Percentiles rank a stretch among this genome's conserved stretches.
Conservation (phyloP, 2,329 filamentous ascomycete species). For the Cordyceps fumosorosea region DNA sequence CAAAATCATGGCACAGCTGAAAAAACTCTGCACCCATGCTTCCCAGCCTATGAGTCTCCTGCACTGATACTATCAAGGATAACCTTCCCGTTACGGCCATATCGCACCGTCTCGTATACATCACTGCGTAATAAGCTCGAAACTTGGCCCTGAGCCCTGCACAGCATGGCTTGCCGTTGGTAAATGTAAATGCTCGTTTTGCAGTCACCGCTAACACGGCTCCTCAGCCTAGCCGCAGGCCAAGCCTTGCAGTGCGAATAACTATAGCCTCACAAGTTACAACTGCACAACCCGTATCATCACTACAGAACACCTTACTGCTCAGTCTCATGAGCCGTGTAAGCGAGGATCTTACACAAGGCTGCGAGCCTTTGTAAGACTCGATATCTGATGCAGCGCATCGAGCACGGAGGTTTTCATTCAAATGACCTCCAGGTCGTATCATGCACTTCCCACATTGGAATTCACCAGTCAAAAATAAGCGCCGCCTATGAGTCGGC, state of each 20-base stretch:
- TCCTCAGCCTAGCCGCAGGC: background rate
- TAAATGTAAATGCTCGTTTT: background rate
- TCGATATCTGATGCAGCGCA: background rate
- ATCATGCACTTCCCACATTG: background rate
- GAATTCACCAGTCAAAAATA: background rate
- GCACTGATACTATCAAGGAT: background rate
- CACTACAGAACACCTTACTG: background rate
- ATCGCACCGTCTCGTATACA: constrained; percentile 1
- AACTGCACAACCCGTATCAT: background rate
- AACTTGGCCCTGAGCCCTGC: background rate
- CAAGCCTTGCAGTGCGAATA: background rate
- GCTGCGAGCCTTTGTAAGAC: background rate
- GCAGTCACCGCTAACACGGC: background rate
- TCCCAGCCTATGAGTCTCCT: background rate
- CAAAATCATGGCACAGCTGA: background rate
- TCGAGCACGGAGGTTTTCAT: background rate
- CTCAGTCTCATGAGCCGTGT: background rate
- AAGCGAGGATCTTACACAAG: background rate
- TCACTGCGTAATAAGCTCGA: constrained; percentile 1
- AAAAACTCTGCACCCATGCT: constrained; percentile 5
- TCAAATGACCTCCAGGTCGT: background rate
- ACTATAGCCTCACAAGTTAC: background rate
- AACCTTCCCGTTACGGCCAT: constrained; percentile 1
- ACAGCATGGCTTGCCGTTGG: background rate
- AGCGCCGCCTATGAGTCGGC: background rate